These are phyloP conservation scores for Phytophthora quininea DNA, from an alignment of 352 stramenopile genomes.

Conservation along the genomic window DNA sequence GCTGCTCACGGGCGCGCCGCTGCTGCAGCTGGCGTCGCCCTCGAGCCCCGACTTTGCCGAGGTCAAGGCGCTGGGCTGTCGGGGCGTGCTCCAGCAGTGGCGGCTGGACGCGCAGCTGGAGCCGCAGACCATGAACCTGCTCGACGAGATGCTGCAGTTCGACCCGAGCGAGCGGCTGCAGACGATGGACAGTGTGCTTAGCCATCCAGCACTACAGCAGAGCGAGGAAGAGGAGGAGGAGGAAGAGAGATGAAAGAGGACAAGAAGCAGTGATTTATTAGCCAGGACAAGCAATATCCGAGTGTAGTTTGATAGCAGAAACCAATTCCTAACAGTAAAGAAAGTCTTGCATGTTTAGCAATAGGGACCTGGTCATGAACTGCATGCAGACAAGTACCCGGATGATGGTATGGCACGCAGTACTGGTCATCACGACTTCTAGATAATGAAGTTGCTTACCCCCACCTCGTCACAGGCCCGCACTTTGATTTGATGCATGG, in stretches of 20 bases:
- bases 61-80: constrained; percentile 37
- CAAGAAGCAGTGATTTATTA: background rate
- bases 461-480: no score
- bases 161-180: constrained; percentile 21
- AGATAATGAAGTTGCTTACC: no score
- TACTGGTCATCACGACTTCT: no score
- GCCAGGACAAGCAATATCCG: background rate
- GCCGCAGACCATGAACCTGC: constrained; percentile 26
- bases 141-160: constrained; percentile 43
- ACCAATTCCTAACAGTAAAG: no score
- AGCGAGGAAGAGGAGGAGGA: background rate
- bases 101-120: constrained; percentile 30
- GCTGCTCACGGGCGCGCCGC: constrained; percentile 58
- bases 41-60: constrained; percentile 35
- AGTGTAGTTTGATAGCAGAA: background rate
- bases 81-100: constrained; percentile 44
- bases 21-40: constrained; percentile 42
- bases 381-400: no score
- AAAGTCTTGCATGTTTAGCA: no score
- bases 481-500: no score
- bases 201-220: background rate
- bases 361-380: no score
- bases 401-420: no score
- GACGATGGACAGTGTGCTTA: background rate
- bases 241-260: background rate